Conservation (phyloP, 805 yeast genomes). For the Jamesozyma spencerorum region DNA sequence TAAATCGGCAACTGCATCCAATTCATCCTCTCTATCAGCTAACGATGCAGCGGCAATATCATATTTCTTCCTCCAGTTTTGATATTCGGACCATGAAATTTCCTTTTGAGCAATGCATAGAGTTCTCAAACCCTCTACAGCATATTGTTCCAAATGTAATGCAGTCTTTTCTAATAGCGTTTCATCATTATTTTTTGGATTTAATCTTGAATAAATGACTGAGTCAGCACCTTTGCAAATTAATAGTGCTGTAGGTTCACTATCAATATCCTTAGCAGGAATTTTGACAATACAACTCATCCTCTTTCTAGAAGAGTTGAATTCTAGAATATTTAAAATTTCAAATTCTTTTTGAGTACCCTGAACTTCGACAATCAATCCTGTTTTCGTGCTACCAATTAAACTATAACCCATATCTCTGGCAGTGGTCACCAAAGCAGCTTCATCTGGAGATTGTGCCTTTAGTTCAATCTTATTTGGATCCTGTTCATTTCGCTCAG, state of each 20-base stretch:
- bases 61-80: conserved; percentile 54
- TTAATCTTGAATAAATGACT: conserved; percentile 59
- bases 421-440: conserved; percentile 77
- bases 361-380: conserved; percentile 56
- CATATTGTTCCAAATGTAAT: conserved; percentile 64
- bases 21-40: conserved; percentile 54
- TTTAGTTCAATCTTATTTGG: conserved; percentile 49
- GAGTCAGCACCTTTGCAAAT: conserved; percentile 86
- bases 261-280: conserved; percentile 38
- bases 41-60: conserved; percentile 57
- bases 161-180: conserved; percentile 55
- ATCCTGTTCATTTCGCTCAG: conserved; percentile 55
- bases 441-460: conserved; percentile 85
- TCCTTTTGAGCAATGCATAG: conserved; percentile 70
- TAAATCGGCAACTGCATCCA: conserved; percentile 66
- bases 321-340: conserved; percentile 61
- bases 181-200: conserved; percentile 34
- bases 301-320: conserved; percentile 78
- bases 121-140: conserved; percentile 79
- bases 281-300: conserved; percentile 76
- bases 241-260: conserved; percentile 50
- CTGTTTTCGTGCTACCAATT: conserved; percentile 55
- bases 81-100: conserved; percentile 51
- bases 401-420: conserved; percentile 68
- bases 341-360: conserved; percentile 67